These are phyloP conservation scores for Mollisiaceae sp. DNA, from an alignment of 2,329 filamentous ascomycete species.

Conservation along the genomic window DNA sequence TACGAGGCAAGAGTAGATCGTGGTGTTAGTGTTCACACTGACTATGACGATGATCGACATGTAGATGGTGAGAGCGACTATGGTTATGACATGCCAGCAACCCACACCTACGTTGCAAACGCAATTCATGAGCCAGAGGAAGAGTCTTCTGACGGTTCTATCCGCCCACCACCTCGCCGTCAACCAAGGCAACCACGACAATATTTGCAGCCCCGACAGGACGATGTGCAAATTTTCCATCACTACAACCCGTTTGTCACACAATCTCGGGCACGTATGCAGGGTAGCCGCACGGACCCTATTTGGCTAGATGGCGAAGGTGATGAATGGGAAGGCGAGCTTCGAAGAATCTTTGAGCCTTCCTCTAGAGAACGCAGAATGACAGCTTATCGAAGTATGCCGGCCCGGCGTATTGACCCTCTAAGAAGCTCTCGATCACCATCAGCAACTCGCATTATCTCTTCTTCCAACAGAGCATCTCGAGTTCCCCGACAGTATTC, in stretches of 20 bases:
- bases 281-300: background rate
- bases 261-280: background rate
- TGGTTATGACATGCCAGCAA: background rate
- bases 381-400: slow-evolving; percentile 32
- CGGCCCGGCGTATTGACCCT: slow-evolving; percentile 31
- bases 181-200: slow-evolving; percentile 23
- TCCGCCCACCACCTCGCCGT: slow-evolving; percentile 34
- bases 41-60: slow-evolving; percentile 12
- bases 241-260: background rate
- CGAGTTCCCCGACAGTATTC: slow-evolving; percentile 33
- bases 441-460: slow-evolving; percentile 34
- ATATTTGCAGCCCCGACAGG: background rate
- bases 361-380: slow-evolving; percentile 29
- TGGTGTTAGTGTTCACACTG: slow-evolving; percentile 13
- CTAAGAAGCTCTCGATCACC: slow-evolving; percentile 36
- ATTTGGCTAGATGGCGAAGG: background rate
- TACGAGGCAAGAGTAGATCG: slow-evolving; percentile 21
- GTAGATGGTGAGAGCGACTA: slow-evolving; percentile 11
- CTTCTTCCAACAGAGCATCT: slow-evolving; percentile 30
- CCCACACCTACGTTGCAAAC: slow-evolving; percentile 33
- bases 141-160: slow-evolving; percentile 37
- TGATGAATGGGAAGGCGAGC: slow-evolving; percentile 20
- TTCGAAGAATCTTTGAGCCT: slow-evolving; percentile 23
- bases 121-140: slow-evolving; percentile 36
- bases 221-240: background rate